Evolutionary conservation across 2,329 filamentous ascomycete species (phyloP), one percentile per base, ranked within the genome.

Genomic region (Mycocentrospora acerina): DNA sequence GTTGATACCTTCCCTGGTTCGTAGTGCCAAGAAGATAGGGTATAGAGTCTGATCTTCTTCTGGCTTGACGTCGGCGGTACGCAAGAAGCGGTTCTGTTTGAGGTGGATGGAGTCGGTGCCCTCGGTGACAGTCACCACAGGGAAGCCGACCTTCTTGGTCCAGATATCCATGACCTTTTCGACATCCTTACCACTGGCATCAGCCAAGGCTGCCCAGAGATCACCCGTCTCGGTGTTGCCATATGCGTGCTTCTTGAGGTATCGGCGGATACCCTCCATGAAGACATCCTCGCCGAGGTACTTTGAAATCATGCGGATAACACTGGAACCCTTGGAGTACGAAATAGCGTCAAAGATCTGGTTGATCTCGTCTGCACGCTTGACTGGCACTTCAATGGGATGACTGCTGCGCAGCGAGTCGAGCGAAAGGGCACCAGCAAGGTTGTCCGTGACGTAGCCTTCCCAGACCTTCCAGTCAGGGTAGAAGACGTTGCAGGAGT

Each of bases 381-480:
- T 95, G 48, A 97, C 90, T 1, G 91, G 91, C 1, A 96, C 90
- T 68, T 97, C 91, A 42, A 97, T 95, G 5, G 91, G 91, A 67
- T 97, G 91, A 60, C 89, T 95, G 79, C 90, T 96, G 55, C 91
- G 83, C 36, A 97, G 74, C 3, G 90, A 94, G 67, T 97, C 91
- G 5, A 97, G 79, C 15, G 85, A 84, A 25, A 97, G 77, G 2
- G 91, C 91, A 48, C 87, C 85, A 65, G 95, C 89, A 40, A 97
- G 78, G 59, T 88, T 95, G 62, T 96, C 90, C 22, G 88, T 90
- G 40, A 97, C 90, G 66, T 95, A 97, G 18, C 83, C 85, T 69
- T 97, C 82, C 91, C 91, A 97, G 11, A 97, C 89, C 71, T 95
- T 95, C 91, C 91, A 97, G 69, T 97, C 91, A 7, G 91, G 91